Base-by-base conservation (phyloP, 2,329 filamentous ascomycete genomes). In the Chaetomium sp. region DNA sequence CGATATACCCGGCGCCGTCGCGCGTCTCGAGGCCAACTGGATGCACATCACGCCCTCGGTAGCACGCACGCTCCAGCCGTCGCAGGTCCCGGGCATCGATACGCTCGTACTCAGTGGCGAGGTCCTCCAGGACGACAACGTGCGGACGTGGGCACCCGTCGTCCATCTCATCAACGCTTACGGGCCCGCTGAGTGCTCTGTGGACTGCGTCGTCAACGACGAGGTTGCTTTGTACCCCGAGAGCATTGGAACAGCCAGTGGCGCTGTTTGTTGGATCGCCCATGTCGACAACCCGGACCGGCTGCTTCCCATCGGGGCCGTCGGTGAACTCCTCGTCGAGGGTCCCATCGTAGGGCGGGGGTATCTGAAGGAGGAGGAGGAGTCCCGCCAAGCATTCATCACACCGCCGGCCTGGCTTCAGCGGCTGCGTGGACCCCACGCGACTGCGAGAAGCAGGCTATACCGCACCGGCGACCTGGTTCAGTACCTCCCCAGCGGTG, bases 381-480 rank as follows among this genome's bases (percentile, higher is more conserved):
- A 52, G 11, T 59, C 59, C n/a, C 61, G 61, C 38, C 69, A 74
- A 69, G 53, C 61, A 0, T 70, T 69, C 36, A 62, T 69, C 44
- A 14, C 49, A 36, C 38, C 40, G 40, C 12, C 40, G 44, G 40
- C 36, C 36, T 36, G 32, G 32, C 49, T 42, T 27, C 53, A 36
- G 56, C 14, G 59, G 64, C 69, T 43, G 5, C 41, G 41, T 27
- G 41, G 41, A 27, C 41, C 41, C 41, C 41, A 43, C 41, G 41
- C 41, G 41, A 43, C n/a, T 19, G 14, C 41, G 14, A 27, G 19
- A 27, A 27, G 41, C 41, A 43, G 41, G 41, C 41, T 64, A 1
- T 80, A 77, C 61, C 73, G 72, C 53, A 78, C 77, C 1, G 77
- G 77, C 5, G 77, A 79, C 59, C 64, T 79, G 60, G 62, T 34